Conservation (phyloP, 1,139 yeast species). For the Kodamaea suecica region DNA sequence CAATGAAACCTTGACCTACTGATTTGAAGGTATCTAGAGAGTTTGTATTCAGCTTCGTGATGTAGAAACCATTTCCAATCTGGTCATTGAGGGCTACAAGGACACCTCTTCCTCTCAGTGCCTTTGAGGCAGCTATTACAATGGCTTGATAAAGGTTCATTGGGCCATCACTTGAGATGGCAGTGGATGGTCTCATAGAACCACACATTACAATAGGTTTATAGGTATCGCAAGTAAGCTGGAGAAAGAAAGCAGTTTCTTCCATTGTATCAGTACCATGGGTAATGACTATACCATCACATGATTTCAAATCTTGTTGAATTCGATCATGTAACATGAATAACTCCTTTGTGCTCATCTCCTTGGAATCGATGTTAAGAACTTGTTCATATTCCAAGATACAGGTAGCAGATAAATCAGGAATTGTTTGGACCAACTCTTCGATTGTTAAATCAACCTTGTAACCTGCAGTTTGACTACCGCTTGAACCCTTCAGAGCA, state of each 20-base stretch:
- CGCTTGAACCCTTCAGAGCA: slow-evolving; percentile 57
- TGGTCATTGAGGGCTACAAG: slow-evolving; percentile 64
- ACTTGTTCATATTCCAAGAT: slow-evolving; percentile 63
- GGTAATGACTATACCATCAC: slow-evolving; percentile 60
- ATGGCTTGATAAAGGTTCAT: slow-evolving; percentile 72
- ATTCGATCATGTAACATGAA: slow-evolving; percentile 39
- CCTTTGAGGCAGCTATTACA: slow-evolving; percentile 52
- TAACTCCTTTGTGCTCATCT: slow-evolving; percentile 46
- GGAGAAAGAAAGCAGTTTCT: slow-evolving; percentile 68
- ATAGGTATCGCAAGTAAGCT: slow-evolving; percentile 52
- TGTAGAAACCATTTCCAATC: slow-evolving; percentile 66
- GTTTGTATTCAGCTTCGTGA: slow-evolving; percentile 68
- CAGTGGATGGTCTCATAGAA: slow-evolving; percentile 70
- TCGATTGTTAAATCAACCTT: slow-evolving; percentile 65
- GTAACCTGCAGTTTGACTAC: slow-evolving; percentile 66
- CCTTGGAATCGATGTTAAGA: slow-evolving; percentile 63
- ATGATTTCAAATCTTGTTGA: slow-evolving; percentile 40
- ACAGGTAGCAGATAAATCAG: slow-evolving; percentile 58
- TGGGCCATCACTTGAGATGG: slow-evolving; percentile 69
- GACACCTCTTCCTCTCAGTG: slow-evolving; percentile 56
- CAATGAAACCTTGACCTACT: slow-evolving; percentile 67
- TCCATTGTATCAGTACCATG: slow-evolving; percentile 75
- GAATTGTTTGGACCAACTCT: slow-evolving; percentile 55
- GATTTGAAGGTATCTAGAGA: slow-evolving; percentile 66
- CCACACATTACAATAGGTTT: slow-evolving; percentile 70